These are phyloP conservation scores for Talaromyces sp. DNA, from an alignment of 2,329 filamentous ascomycete genomes.

Conservation along the genomic window DNA sequence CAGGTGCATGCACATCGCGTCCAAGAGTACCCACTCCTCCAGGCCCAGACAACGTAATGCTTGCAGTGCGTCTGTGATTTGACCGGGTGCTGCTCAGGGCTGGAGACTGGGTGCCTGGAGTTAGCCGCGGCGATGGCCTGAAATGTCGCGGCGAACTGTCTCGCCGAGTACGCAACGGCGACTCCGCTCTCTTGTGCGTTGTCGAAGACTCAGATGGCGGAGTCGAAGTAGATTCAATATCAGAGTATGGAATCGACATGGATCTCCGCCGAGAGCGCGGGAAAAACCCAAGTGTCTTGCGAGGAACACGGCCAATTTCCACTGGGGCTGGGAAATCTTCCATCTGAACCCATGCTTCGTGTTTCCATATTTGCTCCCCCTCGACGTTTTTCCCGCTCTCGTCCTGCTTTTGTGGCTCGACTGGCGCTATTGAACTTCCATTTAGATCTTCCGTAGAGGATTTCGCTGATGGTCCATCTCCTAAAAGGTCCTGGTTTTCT, in stretches of 20 bases:
- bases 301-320: slow-evolving; percentile 79
- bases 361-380: slow-evolving; percentile 68
- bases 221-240: slow-evolving; percentile 47
- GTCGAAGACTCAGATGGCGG: slow-evolving; percentile 23
- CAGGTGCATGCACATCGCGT: slow-evolving; percentile 46
- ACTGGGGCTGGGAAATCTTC: slow-evolving; percentile 67
- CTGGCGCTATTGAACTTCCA: slow-evolving; percentile 30
- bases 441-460: slow-evolving; percentile 27
- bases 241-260: slow-evolving; percentile 47
- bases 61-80: slow-evolving; percentile 37
- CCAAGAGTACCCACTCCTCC: slow-evolving; percentile 84
- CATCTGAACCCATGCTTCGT: slow-evolving; percentile 83
- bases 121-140: slow-evolving; percentile 3
- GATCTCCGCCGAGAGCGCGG: slow-evolving; percentile 88
- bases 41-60: slow-evolving; percentile 68
- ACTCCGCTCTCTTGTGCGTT: slow-evolving; percentile 19
- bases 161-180: slow-evolving; percentile 16
- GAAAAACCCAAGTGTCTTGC: slow-evolving; percentile 81
- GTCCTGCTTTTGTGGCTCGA: slow-evolving; percentile 6
- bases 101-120: slow-evolving; percentile 2
- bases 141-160: slow-evolving; percentile 6
- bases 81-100: slow-evolving; percentile 17
- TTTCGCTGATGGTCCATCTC: slow-evolving; percentile 12
- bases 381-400: slow-evolving; percentile 38
- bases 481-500: slow-evolving; percentile 22